Percentiles rank a stretch among this genome's conserved stretches.
These are phyloP conservation scores for Chaetomium sp. DNA, from an alignment of 2,329 filamentous ascomycete species.

Conservation along the genomic window DNA sequence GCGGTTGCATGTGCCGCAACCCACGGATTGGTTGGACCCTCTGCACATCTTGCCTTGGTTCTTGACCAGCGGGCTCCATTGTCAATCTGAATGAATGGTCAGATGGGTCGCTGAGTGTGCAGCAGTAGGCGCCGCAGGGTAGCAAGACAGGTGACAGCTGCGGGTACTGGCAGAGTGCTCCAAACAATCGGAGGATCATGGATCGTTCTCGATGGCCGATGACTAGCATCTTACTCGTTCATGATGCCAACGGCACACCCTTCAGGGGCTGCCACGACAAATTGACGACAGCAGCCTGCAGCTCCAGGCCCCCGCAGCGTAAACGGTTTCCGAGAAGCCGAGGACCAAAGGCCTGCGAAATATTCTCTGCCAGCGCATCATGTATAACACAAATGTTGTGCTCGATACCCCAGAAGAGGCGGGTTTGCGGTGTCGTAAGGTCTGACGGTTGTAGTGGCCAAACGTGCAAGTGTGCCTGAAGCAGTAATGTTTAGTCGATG, in stretches of 20 bases:
- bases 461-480: background rate
- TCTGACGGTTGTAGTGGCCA: background rate
- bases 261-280: background rate
- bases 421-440: background rate
- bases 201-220: background rate
- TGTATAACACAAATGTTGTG: background rate
- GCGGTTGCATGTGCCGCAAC: background rate
- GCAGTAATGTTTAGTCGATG: background rate
- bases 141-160: slow-evolving; percentile 13
- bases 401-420: background rate
- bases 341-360: background rate
- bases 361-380: background rate
- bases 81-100: slow-evolving; percentile 8
- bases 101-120: background rate
- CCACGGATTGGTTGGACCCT: background rate
- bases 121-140: slow-evolving; percentile 1
- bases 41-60: background rate
- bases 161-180: background rate
- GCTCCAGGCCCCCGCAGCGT: background rate
- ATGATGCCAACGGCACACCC: background rate
- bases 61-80: background rate
- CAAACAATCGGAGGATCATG: background rate
- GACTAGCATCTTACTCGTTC: background rate
- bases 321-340: background rate
- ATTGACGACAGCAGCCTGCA: background rate